Evolutionary conservation across 2,329 filamentous ascomycete species (phyloP), one percentile per base, ranked within the genome.

Genomic region (Paecilomyces variotii): DNA sequence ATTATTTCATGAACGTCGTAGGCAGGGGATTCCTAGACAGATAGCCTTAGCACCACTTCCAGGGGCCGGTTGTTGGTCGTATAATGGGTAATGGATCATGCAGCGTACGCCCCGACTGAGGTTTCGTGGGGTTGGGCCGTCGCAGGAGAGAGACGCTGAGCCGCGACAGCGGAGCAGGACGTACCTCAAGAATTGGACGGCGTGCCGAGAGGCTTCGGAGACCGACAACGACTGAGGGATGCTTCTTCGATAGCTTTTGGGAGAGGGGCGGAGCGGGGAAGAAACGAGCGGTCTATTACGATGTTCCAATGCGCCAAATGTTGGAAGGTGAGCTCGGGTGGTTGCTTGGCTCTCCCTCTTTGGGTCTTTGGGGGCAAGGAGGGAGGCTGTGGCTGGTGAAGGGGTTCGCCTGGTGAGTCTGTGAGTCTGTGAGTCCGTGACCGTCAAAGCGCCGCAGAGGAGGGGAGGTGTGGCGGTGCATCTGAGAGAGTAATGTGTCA

Each of bases 71-170:
- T 56, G 27, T 26, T 45, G 55, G 63, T 64, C 64, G 60, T 63
- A 67, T 63, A 62, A 60, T 61, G 65, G 65, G 69, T 67, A 65
- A 64, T 62, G 63, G 62, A 54, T 63, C 60, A 63, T 63, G 57
- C 14, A 63, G 62, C 57, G 57, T 60, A 56, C 53, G n/a, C 64
- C 65, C 65, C 65, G 68, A 66, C 61, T 45, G 71, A 71, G 67
- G 69, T 69, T 73, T 71, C 69, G 71, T 71, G 70, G 71, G 71
- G 70, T 69, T 69, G 53, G 53, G 28, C 53, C 50, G 50, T 52
- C 50, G 50, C 50, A 52, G 50, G 50, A 28, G 50, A 52, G 50
- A 28, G 50, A 52, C 27, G 50, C 50, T 25, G 54, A 56, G 54
- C 54, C 56, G 53, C 53, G 59, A 30, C 56, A 54, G 53, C 53